These are phyloP conservation scores for Xylaria flabelliformis DNA, from an alignment of 495 filamentous ascomycete species.

Conservation along the genomic window DNA sequence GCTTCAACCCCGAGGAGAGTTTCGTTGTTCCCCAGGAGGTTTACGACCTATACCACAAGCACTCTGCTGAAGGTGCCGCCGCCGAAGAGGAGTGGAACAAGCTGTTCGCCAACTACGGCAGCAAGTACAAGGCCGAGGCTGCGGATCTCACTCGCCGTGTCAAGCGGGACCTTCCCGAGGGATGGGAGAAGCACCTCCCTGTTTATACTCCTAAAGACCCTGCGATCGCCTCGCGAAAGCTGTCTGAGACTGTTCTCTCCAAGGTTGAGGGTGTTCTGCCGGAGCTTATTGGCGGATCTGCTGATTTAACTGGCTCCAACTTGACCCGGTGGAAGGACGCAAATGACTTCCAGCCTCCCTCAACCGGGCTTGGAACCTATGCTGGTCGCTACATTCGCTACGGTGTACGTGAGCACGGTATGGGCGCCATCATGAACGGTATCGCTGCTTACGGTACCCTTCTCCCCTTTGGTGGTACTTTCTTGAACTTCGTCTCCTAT, in stretches of 20 bases:
- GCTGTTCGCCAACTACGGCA: slow-evolving; percentile 83
- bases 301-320: slow-evolving; percentile 98
- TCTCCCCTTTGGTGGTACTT: slow-evolving; percentile 93
- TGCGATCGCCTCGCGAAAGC: slow-evolving; percentile 89
- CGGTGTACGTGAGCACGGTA: slow-evolving; percentile 96
- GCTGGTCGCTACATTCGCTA: slow-evolving; percentile 93
- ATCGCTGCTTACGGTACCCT: slow-evolving; percentile 93
- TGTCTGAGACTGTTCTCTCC: slow-evolving; percentile 91
- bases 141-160: slow-evolving; percentile 84
- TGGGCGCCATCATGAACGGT: slow-evolving; percentile 99
- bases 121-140: slow-evolving; percentile 75
- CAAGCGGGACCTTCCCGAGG: slow-evolving; percentile 84
- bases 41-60: slow-evolving; percentile 87
- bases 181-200: slow-evolving; percentile 95
- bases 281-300: slow-evolving; percentile 93
- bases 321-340: slow-evolving; percentile 98
- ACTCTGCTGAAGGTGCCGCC: slow-evolving; percentile 82
- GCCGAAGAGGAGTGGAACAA: slow-evolving; percentile 95
- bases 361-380: slow-evolving; percentile 83
- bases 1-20: slow-evolving; percentile 91
- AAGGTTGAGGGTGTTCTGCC: slow-evolving; percentile 84
- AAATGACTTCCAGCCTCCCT: slow-evolving; percentile 94
- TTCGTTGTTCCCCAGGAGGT: slow-evolving; percentile 96
- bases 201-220: slow-evolving; percentile 87
- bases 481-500: slow-evolving; percentile 99